Conservation (phyloP, 2,329 filamentous ascomycete genomes). For the Aspergillus fijiensis region DNA sequence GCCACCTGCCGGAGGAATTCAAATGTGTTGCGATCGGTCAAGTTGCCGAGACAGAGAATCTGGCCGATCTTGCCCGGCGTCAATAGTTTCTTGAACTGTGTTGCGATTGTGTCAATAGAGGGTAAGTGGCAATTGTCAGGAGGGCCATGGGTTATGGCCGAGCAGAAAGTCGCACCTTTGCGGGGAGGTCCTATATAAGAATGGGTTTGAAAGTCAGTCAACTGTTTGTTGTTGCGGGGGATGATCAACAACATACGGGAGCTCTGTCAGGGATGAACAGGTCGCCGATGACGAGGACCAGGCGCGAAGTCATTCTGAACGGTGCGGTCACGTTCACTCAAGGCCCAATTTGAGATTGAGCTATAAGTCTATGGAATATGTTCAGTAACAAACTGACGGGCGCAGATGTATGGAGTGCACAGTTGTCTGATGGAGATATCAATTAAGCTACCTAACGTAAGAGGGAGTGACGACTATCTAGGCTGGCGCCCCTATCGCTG, state of each 20-base stretch:
- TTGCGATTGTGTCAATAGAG: slow-evolving; percentile 15
- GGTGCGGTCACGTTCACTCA: slow-evolving; percentile 21
- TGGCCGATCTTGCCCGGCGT: slow-evolving; percentile 81
- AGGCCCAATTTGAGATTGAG: slow-evolving; percentile 28
- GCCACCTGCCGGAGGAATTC: slow-evolving; percentile 75
- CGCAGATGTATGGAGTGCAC: background rate
- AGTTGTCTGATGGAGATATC: background rate
- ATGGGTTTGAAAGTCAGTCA: slow-evolving; percentile 16
- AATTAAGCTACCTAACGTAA: slow-evolving; percentile 10
- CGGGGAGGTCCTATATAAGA: slow-evolving; percentile 68
- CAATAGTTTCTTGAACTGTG: slow-evolving; percentile 80
- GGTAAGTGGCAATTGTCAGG: slow-evolving; percentile 6
- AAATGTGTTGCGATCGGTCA: slow-evolving; percentile 77
- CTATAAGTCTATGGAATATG: background rate
- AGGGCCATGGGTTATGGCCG: slow-evolving; percentile 3
- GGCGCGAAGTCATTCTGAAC: slow-evolving; percentile 69
- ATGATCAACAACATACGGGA: slow-evolving; percentile 54
- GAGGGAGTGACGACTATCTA: slow-evolving; percentile 9
- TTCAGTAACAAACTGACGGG: background rate
- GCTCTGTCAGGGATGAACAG: slow-evolving; percentile 91
- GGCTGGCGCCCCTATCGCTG: slow-evolving; percentile 3
- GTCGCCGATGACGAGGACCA: slow-evolving; percentile 89
- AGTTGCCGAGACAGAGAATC: slow-evolving; percentile 75
- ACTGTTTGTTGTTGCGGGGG: slow-evolving; percentile 15
- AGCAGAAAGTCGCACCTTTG: slow-evolving; percentile 62